phyloP scores from a whole-genome alignment of 257 asterid genomes.

The Capsicum pubescens region DNA sequence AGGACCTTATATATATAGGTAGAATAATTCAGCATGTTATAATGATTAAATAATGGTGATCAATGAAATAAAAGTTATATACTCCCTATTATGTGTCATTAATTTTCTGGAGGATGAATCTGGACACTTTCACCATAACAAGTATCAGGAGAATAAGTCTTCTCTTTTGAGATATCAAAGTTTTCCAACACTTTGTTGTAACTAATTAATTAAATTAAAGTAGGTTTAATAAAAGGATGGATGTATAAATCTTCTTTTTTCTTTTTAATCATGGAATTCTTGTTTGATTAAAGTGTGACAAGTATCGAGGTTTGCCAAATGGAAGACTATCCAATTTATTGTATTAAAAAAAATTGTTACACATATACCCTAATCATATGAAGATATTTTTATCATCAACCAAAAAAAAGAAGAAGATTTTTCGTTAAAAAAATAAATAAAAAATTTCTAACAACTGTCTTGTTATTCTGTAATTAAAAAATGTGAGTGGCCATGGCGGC shows the following conservation, averaged over 20 bases:
- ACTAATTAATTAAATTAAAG: background rate
- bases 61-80: background rate
- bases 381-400: background rate
- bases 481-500: slow-evolving; percentile 26
- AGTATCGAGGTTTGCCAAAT: background rate
- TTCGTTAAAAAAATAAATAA: background rate
- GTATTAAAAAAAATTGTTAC: background rate
- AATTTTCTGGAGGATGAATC: background rate
- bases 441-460: slow-evolving; percentile 8
- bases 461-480: background rate
- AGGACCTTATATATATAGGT: no score
- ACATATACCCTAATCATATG: background rate
- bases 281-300: background rate
- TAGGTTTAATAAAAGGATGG: background rate
- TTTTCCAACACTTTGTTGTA: background rate
- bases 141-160: background rate
- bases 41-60: background rate
- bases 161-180: background rate
- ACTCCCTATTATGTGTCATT: background rate
- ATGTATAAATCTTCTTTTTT: background rate
- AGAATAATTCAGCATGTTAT: no score
- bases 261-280: background rate
- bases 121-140: background rate
- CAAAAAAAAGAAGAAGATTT: background rate
- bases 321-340: background rate